Base-by-base conservation (phyloP, 1,139 yeast species). In the Geotrichum citri-aurantii region DNA sequence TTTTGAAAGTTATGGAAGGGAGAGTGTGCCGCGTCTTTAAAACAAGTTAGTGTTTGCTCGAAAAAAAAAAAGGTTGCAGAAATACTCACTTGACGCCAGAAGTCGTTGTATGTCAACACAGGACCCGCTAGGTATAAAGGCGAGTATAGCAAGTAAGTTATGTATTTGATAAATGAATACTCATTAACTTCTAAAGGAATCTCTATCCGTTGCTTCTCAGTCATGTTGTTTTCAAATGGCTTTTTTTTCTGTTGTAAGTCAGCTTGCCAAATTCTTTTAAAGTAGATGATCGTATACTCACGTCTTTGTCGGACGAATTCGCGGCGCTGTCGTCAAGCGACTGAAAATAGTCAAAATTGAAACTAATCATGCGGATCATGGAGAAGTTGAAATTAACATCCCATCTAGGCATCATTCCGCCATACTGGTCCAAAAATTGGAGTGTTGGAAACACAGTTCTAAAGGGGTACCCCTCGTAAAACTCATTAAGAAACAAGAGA, bases 121-220 rank as follows among this genome's bases (percentile, higher is more conserved):
- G 99, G 99, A 0, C 99, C 99, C 2, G 96, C 97, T 65, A 95
- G 84, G 73, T 88, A 89, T 56, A 95, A 76, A 4, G 99, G 99
- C 0, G 97, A 82, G 68, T 95, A 95, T 2, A 87, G 76, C 51
- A 88, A 72, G 69, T 90, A 95, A 0, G 96, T 85, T 51, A 91
- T 62, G 69, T 87, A 90, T 69, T 89, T 87, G 58, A 73, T 57
- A 37, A 83, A 66, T 49, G 76, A 79, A 72, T 91, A 95, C 55
- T 85, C 90, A 0, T 73, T 64, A 1, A 73, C 57, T 0, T 84
- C 84, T 51, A 88, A 77, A 3, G 91, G 87, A 1, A 86, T 86
- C 17, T 76, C 77, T 55, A 90, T 76, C 63, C 99, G 77, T 59
- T 82, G 83, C 60, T 86, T 77, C 66, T 91, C 97, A 52, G 81